Conservation (phyloP, 805 yeast genomes). For the Saccharomycopsis sp. region DNA sequence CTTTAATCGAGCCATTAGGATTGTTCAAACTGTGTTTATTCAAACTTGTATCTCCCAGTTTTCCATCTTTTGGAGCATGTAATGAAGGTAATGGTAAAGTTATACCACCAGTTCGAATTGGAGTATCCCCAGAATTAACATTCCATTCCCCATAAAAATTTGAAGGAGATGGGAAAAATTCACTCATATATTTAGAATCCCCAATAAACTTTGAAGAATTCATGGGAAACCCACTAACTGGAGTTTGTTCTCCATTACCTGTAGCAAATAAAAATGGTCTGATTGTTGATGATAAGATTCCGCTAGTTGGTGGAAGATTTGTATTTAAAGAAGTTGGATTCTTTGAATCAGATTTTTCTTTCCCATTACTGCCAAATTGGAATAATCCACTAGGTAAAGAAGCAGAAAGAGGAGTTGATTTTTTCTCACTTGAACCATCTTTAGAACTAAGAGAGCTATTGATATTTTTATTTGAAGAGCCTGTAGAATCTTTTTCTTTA, state of each 20-base stretch:
- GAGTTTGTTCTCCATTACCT: conserved; percentile 52
- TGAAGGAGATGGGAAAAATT: conserved; percentile 69
- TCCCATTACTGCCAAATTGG: conserved; percentile 19
- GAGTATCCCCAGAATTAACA: conserved; percentile 9
- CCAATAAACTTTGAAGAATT: conserved; percentile 23
- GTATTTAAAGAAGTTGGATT: conserved; percentile 9
- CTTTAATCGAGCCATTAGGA: conserved; percentile 17
- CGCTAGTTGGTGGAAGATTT: conserved; percentile 17
- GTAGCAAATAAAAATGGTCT: conserved; percentile 15
- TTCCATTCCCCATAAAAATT: conserved; percentile 41
- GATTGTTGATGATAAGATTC: conserved; percentile 16
- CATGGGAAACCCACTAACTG: conserved; percentile 54
- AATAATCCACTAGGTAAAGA: conserved; percentile 22
- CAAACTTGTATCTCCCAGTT: conserved; percentile 8
- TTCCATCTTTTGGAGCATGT: not conserved
- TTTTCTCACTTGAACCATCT: conserved; percentile 14
- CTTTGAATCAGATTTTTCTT: conserved; percentile 18
- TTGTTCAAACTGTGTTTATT: conserved; percentile 16
- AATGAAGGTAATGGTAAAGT: conserved; percentile 11
- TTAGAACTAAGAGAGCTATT: no score
- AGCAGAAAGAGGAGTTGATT: conserved; percentile 25
- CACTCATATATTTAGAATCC: conserved; percentile 25
- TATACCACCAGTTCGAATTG: conserved; percentile 15
- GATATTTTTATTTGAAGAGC: not conserved
- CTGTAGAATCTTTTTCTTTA: not conserved